Evolutionary conservation across 805 yeast species (phyloP), one percentile per base, ranked within the genome.

Genomic region (Schwanniomyces sp.): DNA sequence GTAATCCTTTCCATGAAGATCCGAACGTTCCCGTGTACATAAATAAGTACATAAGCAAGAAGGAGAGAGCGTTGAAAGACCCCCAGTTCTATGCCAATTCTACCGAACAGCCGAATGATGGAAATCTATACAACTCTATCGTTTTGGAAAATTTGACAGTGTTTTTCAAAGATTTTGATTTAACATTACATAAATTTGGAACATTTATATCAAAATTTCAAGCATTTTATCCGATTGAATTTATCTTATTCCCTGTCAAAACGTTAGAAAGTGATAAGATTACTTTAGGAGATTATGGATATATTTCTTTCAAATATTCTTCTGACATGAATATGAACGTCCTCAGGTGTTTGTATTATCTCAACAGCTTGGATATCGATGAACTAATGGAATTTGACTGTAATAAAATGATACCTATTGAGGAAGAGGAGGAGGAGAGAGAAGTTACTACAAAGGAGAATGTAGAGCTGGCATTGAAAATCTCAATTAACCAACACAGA

Each of bases 1-100:
- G 49, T 17, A 63, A 65, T 46, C 58, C 55, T 8, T 62, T 62
- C 52, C 69, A 71, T 48, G 25, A 56, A 40, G 53, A 55, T 42
- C 49, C 63, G 36, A 59, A 55, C 25, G 38, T 69, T 47, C 66
- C 69, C 18, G 60, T 80, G 30, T 81, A 78, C 55, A 76, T 85
- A 43, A 83, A 85, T 56, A 82, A 75, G 57, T 89, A 86, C 61
- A 76, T 84, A 40, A 84, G 86, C 41, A 80, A 82, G 54, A 76
- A 78, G 49, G 89, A 85, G 57, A 68, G 91, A 41, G 76, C 76
- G 46, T 65, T 77, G 42, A 78, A 74, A 51, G 62, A 69, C 27
- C 27, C 46, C 4, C 45, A 36, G 7, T 38, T 34, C 18, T 14
- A 28, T 34, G 25, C 11, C 7, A 24, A 29, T 16, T 11, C 26